Percentiles rank a stretch among this genome's conserved stretches.
Conservation (phyloP, 2,329 filamentous ascomycete species). For the Hypoxylon sp. region DNA sequence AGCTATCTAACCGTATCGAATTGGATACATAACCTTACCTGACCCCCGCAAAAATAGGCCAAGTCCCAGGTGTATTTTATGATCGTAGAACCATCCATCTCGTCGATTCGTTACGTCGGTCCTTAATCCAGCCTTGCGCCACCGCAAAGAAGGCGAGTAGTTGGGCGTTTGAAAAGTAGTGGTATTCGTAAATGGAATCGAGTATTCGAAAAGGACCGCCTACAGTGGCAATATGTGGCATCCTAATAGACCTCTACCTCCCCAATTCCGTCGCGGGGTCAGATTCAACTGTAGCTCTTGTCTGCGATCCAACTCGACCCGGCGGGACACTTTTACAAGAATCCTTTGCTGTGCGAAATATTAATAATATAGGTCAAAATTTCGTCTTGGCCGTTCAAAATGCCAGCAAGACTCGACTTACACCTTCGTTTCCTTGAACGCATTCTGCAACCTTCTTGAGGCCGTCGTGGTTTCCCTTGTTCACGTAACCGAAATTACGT, state of each 20-base stretch:
- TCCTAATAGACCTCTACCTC: conserved; percentile 88
- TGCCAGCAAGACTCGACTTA: conserved; percentile 64
- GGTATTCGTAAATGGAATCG: neutral
- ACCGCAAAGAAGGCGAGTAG: neutral
- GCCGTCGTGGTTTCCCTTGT: conserved; percentile 87
- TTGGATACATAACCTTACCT: conserved; percentile 8
- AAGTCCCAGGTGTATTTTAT: conserved; percentile 5
- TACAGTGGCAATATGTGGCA: conserved; percentile 90
- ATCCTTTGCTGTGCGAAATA: conserved; percentile 71
- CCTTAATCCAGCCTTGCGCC: conserved; percentile 3
- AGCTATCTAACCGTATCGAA: conserved; percentile 13
- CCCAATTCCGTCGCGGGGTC: conserved; percentile 86
- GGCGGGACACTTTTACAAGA: conserved; percentile 75
- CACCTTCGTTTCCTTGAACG: conserved; percentile 90
- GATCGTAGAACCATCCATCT: conserved; percentile 13
- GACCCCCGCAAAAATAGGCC: neutral
- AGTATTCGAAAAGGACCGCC: neutral
- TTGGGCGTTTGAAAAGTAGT: neutral
- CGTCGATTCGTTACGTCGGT: neutral
- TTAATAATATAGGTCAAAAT: conserved; percentile 26
- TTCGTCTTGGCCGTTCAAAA: neutral
- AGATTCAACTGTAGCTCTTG: conserved; percentile 79
- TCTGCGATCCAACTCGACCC: conserved; percentile 58
- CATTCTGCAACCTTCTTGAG: conserved; percentile 89
- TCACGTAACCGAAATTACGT: conserved; percentile 86